Conservation (phyloP, 176 grass and related monocot species). For the Poa pratensis region DNA sequence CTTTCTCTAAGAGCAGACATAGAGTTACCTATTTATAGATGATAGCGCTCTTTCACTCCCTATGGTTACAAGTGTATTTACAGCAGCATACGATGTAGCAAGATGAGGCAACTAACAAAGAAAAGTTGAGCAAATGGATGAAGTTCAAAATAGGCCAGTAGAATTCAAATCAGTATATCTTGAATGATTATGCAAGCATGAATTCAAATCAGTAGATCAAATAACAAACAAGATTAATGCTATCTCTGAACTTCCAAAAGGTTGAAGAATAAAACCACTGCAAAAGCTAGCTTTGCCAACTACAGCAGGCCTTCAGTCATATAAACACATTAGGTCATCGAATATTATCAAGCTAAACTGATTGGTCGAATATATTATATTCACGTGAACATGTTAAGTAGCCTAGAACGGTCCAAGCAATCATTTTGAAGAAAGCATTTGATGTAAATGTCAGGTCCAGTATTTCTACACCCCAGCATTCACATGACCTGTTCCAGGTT, state of each 20-base stretch:
- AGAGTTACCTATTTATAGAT: slow-evolving; percentile 88
- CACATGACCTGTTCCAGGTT: background rate
- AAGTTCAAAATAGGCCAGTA: background rate
- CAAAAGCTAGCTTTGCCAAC: slow-evolving; percentile 27
- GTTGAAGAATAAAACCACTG: background rate
- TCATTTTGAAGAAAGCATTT: slow-evolving; percentile 10
- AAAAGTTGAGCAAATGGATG: slow-evolving; percentile 31
- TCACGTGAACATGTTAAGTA: slow-evolving; percentile 20
- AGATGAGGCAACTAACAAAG: slow-evolving; percentile 82
- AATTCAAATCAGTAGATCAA: slow-evolving; percentile 15
- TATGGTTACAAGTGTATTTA: slow-evolving; percentile 85
- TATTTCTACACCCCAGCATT: background rate
- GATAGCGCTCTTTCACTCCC: slow-evolving; percentile 79
- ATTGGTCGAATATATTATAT: background rate
- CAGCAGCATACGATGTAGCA: slow-evolving; percentile 96
- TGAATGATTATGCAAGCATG: slow-evolving; percentile 34
- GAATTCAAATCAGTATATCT: background rate
- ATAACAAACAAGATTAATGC: background rate
- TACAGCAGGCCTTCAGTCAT: slow-evolving; percentile 16
- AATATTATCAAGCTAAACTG: slow-evolving; percentile 22
- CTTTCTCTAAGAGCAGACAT: slow-evolving; percentile 19
- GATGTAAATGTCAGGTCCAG: slow-evolving; percentile 2
- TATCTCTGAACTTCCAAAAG: background rate
- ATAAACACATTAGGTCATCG: background rate
- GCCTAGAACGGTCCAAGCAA: background rate